A percentile compares a stretch with the other conserved stretches of the same genome.
These are phyloP conservation scores for Withania somnifera DNA, from an alignment of 305 asterid species.

Conservation along the genomic window DNA sequence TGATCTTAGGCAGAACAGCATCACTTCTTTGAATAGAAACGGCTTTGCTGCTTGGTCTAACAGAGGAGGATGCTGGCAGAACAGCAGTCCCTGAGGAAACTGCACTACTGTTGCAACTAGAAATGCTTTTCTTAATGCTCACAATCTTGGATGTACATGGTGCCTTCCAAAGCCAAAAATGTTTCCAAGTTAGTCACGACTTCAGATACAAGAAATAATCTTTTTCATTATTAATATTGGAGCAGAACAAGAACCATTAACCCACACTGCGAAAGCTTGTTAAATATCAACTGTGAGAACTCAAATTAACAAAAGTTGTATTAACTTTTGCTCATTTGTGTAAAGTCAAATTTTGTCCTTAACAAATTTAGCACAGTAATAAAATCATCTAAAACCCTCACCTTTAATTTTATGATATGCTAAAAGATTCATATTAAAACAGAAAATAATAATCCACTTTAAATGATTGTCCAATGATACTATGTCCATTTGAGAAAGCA, in stretches of 20 bases:
- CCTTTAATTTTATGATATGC: background rate
- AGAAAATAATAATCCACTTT: background rate
- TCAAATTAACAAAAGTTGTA: background rate
- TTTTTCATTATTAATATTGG: too few species aligned
- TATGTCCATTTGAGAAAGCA: background rate
- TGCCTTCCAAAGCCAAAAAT: constrained; percentile 31
- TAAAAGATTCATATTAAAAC: background rate
- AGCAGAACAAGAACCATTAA: too few species aligned
- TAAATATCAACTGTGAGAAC: background rate
- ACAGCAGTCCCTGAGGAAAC: constrained; percentile 23
- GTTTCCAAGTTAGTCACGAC: background rate
- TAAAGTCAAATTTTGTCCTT: background rate
- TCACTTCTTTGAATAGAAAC: constrained; percentile 27
- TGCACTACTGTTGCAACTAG: constrained; percentile 24
- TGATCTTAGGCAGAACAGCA: constrained; percentile 20
- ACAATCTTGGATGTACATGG: constrained; percentile 57
- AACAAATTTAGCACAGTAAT: background rate
- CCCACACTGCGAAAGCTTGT: background rate
- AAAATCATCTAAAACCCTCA: background rate
- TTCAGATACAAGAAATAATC: background rate
- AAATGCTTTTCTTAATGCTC: constrained; percentile 56
- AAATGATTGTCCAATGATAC: background rate
- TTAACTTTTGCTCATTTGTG: background rate
- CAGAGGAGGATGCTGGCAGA: constrained; percentile 25
- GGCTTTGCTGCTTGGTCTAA: constrained; percentile 38